Conservation (phyloP, 73 alveolate genomes). For the Stentor coeruleus region DNA sequence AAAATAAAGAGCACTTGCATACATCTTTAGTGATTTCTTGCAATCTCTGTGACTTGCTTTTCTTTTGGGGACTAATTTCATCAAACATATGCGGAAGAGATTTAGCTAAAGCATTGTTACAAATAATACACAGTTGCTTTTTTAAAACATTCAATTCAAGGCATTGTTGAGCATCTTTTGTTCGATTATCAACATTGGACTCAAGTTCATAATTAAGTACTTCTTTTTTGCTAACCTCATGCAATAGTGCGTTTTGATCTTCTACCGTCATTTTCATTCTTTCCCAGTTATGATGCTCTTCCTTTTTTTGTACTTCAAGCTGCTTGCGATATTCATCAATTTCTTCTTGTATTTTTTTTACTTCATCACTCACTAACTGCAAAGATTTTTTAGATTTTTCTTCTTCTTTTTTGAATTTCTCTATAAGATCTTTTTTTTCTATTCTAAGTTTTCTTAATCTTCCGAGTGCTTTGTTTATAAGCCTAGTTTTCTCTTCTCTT, state of each 20-base stretch:
- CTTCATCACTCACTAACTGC: not conserved
- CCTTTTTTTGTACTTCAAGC: not conserved
- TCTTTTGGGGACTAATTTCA: no score
- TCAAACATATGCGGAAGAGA: not conserved
- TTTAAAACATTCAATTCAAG: not conserved
- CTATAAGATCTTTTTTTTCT: not conserved
- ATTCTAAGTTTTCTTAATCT: not conserved
- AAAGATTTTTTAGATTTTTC: not conserved
- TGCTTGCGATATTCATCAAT: not conserved
- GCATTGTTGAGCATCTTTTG: not conserved
- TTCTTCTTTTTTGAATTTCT: not conserved
- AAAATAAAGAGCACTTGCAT: no score
- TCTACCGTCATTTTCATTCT: not conserved
- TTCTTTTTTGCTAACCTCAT: not conserved
- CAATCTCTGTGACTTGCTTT: not conserved
- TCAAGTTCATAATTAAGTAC: not conserved
- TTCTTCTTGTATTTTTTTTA: not conserved
- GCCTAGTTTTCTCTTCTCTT: not conserved
- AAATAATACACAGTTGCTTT: not conserved
- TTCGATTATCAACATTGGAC: not conserved
- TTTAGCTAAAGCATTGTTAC: not conserved
- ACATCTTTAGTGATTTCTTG: not conserved
- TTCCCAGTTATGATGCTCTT: not conserved
- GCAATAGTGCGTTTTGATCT: not conserved
- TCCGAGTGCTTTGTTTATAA: not conserved